A percentile compares a stretch with the other conserved stretches of the same genome.
These are phyloP conservation scores for Xylaria sp. DNA, from an alignment of 2,329 filamentous ascomycete species.

Conservation along the genomic window DNA sequence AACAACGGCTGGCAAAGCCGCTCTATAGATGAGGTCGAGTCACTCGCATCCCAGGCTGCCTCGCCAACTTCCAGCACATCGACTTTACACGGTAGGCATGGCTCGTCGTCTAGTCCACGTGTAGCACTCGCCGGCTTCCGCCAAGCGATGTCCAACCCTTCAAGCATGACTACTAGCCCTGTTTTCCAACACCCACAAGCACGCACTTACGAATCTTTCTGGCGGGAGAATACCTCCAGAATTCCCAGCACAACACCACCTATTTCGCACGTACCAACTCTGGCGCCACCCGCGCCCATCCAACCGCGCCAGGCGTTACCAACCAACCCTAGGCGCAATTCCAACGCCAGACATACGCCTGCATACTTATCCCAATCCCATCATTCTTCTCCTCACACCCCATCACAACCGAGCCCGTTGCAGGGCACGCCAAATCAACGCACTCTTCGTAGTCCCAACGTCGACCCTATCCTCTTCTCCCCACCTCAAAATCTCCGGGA, in stretches of 20 bases:
- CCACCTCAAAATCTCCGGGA: slow-evolving; percentile 77
- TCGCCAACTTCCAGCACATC: slow-evolving; percentile 71
- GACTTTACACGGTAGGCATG: slow-evolving; percentile 62
- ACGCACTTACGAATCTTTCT: slow-evolving; percentile 57
- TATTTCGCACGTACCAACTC: slow-evolving; percentile 51
- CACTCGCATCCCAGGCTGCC: slow-evolving; percentile 73
- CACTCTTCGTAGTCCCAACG: slow-evolving; percentile 52
- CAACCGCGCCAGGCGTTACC: slow-evolving; percentile 58
- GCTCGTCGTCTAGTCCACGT: slow-evolving; percentile 65
- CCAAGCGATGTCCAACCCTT: slow-evolving; percentile 46
- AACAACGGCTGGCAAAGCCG: slow-evolving; percentile 88
- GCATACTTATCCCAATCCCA: slow-evolving; percentile 61
- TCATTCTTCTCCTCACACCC: slow-evolving; percentile 57
- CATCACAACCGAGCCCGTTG: slow-evolving; percentile 54
- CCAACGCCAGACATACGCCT: slow-evolving; percentile 60
- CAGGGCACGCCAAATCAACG: slow-evolving; percentile 52
- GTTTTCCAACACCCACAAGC: slow-evolving; percentile 41
- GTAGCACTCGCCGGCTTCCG: slow-evolving; percentile 53
- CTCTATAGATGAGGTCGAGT: slow-evolving; percentile 80
- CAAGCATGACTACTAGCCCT: slow-evolving; percentile 49
- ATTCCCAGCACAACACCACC: slow-evolving; percentile 53
- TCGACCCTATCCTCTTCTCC: slow-evolving; percentile 70
- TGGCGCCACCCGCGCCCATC: slow-evolving; percentile 66
- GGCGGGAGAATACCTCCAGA: slow-evolving; percentile 55
- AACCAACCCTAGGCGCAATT: slow-evolving; percentile 60